phyloP scores from a whole-genome alignment of 768 basidiomycete genomes.

The Panellus pusillus region DNA sequence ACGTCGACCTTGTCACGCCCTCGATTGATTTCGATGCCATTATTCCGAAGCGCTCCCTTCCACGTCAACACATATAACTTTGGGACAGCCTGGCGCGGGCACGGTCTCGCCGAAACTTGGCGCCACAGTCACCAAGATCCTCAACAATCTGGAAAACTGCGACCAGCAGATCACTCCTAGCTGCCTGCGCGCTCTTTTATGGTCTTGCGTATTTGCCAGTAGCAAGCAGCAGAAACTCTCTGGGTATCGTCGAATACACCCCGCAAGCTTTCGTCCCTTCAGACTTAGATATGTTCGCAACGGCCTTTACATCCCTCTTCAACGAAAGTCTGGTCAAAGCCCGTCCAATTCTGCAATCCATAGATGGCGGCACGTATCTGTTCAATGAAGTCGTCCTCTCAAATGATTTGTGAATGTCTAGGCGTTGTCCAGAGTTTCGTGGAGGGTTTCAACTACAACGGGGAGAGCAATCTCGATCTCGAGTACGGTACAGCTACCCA shows the following conservation, averaged over 20 bases:
- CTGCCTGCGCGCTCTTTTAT: conserved; percentile 42
- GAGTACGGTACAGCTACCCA: conserved; percentile 32
- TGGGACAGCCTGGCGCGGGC: conserved; percentile 27
- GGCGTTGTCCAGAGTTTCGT: conserved; percentile 45
- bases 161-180: conserved; percentile 34
- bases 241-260: conserved; percentile 50
- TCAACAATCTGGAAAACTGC: conserved; percentile 30
- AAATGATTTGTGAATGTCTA: conserved; percentile 10
- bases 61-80: conserved; percentile 5
- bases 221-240: conserved; percentile 34
- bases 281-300: conserved; percentile 46
- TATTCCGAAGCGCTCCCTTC: conserved; percentile 25
- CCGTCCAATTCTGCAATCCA: conserved; percentile 29
- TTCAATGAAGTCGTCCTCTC: too few species aligned
- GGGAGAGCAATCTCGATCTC: conserved; percentile 59
- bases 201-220: conserved; percentile 31
- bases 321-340: conserved; percentile 27
- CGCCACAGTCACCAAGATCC: conserved; percentile 19
- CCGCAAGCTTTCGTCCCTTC: conserved; percentile 46
- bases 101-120: conserved; percentile 27
- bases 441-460: conserved; percentile 46
- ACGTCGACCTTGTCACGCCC: conserved; percentile 41
- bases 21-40: conserved; percentile 38
- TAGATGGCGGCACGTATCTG: conserved; percentile 44
- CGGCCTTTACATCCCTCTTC: conserved; percentile 30